Base-by-base conservation (phyloP, 23 red algal genomes). In the Agarophyton chilense region DNA sequence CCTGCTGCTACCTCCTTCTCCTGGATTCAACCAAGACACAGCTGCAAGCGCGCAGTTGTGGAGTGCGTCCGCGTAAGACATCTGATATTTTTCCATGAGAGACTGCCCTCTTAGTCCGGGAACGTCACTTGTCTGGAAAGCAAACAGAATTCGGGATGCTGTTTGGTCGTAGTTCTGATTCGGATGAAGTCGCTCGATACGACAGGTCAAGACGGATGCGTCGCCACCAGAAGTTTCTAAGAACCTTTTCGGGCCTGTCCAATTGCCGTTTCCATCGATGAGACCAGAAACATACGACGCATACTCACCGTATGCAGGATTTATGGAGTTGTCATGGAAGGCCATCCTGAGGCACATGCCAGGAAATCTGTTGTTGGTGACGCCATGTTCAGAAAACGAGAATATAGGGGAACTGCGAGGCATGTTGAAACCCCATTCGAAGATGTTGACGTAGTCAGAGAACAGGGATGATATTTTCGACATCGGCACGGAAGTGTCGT, bases 101-200 rank as follows among this genome's bases (percentile, higher is more conserved):
- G 62, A 67, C 22, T 67, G 62, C 2, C 62, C 62, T 8, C 18
- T 67, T 26, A 67, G 22, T 34, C 62, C 62, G 28, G 62, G 62
- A 19, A 67, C 62, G 35, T 11, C 35, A 14, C 8, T 32, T 34
- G 62, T 67, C 29, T 67, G 62, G 29, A 67, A 67, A 19, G 62
- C 62, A 38, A 67, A 67, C 2, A 67, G 62, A 40, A 67, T 67
- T 4, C 62, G 62, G 2, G 62, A 67, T 34, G 62, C 62, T 12
- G 62, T 67, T 38, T 67, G 62, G 35, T 67, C 62, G 62, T 67
- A 67, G 36, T 67, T 67, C 62, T 67, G 62, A 26, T 67, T 67
- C 5, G 62, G 62, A 67, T 67, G 62, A 6, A 67, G 35, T 6
- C 62, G 22, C 62, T 67, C 62, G 22, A 67, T 36, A 18, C 62